Base-by-base conservation (phyloP, 1,284 basidiomycete species). In the Rhodotorula sp. region DNA sequence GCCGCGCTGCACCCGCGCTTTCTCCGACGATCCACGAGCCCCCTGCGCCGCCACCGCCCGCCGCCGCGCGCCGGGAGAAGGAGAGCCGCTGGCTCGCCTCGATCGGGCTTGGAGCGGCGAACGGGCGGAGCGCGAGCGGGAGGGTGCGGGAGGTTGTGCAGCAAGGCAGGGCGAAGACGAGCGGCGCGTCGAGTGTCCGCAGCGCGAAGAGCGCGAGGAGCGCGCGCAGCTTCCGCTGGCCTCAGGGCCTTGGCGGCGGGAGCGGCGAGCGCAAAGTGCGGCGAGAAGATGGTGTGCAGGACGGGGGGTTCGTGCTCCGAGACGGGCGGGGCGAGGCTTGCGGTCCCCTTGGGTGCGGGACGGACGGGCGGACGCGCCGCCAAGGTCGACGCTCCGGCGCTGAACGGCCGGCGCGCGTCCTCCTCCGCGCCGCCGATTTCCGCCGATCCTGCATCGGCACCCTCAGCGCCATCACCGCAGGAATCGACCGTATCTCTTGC, bases 401-500 rank as follows among this genome's bases (percentile, higher is more conserved):
- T n/a, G n/a, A n/a, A n/a, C n/a, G 39, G 9, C 39, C 48, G 27
- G 25, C 48, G 48, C 25, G 25, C 48, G 25, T 27, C 25, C 8
- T 50, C 48, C 48, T 50, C 48, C 2, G 22, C 48, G 48, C 7
- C 48, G 55, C 29, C 32, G 36, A 9, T 39, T 50, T 9, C 59
- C 41, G 27, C 22, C 53, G 12, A 51, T 53, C 25, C 22, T 39
- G 44, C 39, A 39, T 22, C 50, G 13, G 46, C 29, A 17, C 48
- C 44, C 8, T 34, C 41, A 22, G 27, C n/a, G 22, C 22, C 25
- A 39, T 39, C 39, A 9, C 9, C 15, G 9, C 46, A 64, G 32
- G 32, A 12, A 4, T 8, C 41, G 19, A 66, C 69, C 19, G 29
- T 58, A 15, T 34, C n/a, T 10, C 72, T 79, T 25, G 78, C 78